Evolutionary conservation across 2,329 filamentous ascomycete species (phyloP).

Genomic region (Fusarium chlamydosporum): DNA sequence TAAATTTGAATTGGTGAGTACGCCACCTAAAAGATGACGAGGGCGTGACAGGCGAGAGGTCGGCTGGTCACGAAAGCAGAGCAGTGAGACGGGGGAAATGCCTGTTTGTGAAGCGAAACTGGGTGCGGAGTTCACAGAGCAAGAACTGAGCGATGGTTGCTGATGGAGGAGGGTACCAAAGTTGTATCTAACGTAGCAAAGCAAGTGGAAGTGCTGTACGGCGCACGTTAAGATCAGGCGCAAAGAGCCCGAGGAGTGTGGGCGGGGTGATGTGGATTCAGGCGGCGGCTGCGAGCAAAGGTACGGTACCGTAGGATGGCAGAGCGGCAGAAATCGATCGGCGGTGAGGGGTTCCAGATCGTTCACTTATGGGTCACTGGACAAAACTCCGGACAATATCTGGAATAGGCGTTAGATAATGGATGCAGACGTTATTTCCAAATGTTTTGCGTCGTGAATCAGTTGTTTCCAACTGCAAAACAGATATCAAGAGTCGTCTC

Average conservation of each 20-base stretch:
- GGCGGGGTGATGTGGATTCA: conserved; percentile 42
- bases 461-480: conserved; percentile 8
- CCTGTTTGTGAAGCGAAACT: conserved; percentile 39
- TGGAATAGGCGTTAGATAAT: conserved; percentile 30
- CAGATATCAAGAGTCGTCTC: conserved; percentile 1
- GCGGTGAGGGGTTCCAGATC: conserved; percentile 52
- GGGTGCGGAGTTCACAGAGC: conserved; percentile 43
- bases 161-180: conserved; percentile 49
- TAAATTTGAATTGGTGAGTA: conserved; percentile 43
- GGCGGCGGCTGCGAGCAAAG: conserved; percentile 36
- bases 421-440: conserved; percentile 25
- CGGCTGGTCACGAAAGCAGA: conserved; percentile 48
- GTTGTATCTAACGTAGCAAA: conserved; percentile 40
- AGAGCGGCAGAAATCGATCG: conserved; percentile 51
- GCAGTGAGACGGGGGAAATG: conserved; percentile 51
- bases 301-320: conserved; percentile 29
- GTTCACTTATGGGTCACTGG: conserved; percentile 45
- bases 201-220: conserved; percentile 37
- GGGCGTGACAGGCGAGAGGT: conserved; percentile 47
- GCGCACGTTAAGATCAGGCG: conserved; percentile 50
- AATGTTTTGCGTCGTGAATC: conserved; percentile 11
- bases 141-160: conserved; percentile 40
- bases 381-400: conserved; percentile 36
- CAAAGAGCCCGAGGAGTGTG: conserved; percentile 43
- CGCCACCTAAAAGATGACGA: conserved; percentile 48